Percentiles rank a stretch among this genome's conserved stretches.
phyloP scores from a whole-genome alignment of 805 yeast genomes.

The Kodamaea jinghongensis region DNA sequence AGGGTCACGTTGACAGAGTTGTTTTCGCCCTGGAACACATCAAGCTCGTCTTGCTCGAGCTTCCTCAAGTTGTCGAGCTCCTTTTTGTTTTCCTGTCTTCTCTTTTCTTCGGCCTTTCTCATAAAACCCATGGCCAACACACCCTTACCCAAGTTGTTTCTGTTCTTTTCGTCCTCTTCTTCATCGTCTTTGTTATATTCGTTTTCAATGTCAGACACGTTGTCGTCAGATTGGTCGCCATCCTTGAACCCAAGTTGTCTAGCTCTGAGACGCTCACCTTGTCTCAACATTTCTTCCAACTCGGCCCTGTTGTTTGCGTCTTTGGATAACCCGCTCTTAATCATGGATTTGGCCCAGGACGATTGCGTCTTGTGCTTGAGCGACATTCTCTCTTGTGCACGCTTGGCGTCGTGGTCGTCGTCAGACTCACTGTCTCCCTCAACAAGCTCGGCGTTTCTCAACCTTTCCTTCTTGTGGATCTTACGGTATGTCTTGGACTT shows the following conservation, averaged over 20 bases:
- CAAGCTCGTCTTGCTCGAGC: conserved; percentile 40
- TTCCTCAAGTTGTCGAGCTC: conserved; percentile 49
- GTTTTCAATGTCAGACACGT: conserved; percentile 43
- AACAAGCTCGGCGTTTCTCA: conserved; percentile 65
- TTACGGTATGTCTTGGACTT: conserved; percentile 88
- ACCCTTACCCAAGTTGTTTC: conserved; percentile 70
- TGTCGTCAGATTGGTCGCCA: conserved; percentile 54
- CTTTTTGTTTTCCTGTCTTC: conserved; percentile 55
- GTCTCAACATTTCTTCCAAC: conserved; percentile 89
- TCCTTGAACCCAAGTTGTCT: conserved; percentile 69
- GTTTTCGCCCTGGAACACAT: conserved; percentile 34
- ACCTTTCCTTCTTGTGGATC: conserved; percentile 79
- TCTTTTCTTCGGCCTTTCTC: conserved; percentile 81
- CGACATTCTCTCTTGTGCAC: conserved; percentile 92
- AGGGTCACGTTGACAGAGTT: conserved; percentile 47
- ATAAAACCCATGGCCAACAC: conserved; percentile 93
- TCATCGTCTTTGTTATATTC: conserved; percentile 37
- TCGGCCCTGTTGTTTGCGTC: conserved; percentile 83
- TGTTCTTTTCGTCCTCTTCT: conserved; percentile 33
- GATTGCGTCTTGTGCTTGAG: conserved; percentile 85
- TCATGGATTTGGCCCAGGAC: conserved; percentile 88
- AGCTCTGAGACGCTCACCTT: conserved; percentile 72
- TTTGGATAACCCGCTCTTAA: conserved; percentile 84
- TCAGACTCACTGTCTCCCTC: conserved; percentile 57
- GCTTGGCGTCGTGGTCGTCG: conserved; percentile 65